phyloP scores from a whole-genome alignment of 768 basidiomycete species.

The Daedalea quercina region DNA sequence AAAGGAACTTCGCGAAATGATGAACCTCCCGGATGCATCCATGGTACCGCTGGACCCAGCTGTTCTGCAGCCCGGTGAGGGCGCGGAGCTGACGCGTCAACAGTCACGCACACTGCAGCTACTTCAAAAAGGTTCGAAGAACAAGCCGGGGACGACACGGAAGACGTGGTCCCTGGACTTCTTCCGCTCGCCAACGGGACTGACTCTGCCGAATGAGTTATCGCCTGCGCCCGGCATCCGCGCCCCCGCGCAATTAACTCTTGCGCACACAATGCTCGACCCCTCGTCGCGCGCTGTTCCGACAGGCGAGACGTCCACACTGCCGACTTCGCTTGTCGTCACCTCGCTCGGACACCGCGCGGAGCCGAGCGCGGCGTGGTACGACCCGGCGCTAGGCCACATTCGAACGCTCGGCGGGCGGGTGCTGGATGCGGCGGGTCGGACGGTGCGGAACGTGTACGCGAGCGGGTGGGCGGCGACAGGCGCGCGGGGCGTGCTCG shows the following conservation, averaged over 20 bases:
- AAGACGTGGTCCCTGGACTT: slow-evolving; percentile 83
- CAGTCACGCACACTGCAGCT: slow-evolving; percentile 63
- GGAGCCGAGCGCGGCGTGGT: slow-evolving; percentile 55
- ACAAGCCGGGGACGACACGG: slow-evolving; percentile 36
- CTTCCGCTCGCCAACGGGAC: slow-evolving; percentile 60
- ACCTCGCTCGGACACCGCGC: slow-evolving; percentile 84
- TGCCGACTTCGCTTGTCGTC: slow-evolving; percentile 71
- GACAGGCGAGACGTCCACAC: slow-evolving; percentile 45
- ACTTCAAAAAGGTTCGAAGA: slow-evolving; percentile 56
- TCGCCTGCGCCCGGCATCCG: slow-evolving; percentile 16
- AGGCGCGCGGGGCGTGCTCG: slow-evolving; percentile 88
- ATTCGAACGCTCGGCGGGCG: slow-evolving; percentile 48
- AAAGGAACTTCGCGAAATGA: slow-evolving; percentile 88
- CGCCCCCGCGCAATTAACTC: slow-evolving; percentile 32
- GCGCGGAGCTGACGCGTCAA: slow-evolving; percentile 43
- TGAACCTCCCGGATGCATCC: slow-evolving; percentile 50
- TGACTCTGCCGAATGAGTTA: slow-evolving; percentile 25
- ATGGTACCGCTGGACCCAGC: slow-evolving; percentile 55
- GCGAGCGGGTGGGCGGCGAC: slow-evolving; percentile 91
- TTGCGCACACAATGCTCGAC: slow-evolving; percentile 58
- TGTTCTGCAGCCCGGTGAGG: slow-evolving; percentile 31
- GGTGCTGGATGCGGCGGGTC: slow-evolving; percentile 32
- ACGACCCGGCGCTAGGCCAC: slow-evolving; percentile 48
- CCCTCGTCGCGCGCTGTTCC: slow-evolving; percentile 41
- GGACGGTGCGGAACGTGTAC: slow-evolving; percentile 58